These are phyloP conservation scores for Paramecium octaurelia DNA, from an alignment of 73 alveolate genomes.

Conservation along the genomic window DNA sequence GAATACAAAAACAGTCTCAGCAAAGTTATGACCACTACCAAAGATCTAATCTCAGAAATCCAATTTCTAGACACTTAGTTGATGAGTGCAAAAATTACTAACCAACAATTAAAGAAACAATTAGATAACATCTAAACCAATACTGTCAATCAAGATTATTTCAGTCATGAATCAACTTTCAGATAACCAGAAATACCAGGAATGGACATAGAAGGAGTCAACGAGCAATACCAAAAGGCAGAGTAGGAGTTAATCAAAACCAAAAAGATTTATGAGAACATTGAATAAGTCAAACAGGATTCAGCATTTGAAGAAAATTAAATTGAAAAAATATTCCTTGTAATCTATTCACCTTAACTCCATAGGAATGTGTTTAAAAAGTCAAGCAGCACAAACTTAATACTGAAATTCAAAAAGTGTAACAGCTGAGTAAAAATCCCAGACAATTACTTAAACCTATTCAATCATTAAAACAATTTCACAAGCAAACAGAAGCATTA, in stretches of 20 bases:
- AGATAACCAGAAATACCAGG: not conserved
- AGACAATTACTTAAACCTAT: not conserved
- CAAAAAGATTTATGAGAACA: not conserved
- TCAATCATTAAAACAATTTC: slow-evolving; percentile 12
- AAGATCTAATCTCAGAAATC: not conserved
- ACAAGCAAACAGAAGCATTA: not conserved
- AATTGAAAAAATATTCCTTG: slow-evolving; percentile 43
- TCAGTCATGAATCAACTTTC: not conserved
- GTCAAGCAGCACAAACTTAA: not conserved
- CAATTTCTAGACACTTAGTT: slow-evolving; percentile 20
- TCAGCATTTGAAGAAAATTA: slow-evolving; percentile 12
- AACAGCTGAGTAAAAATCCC: not conserved
- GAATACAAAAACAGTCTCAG: slow-evolving; percentile 23
- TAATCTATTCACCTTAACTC: not conserved
- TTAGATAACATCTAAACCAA: not conserved
- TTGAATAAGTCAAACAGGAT: not conserved
- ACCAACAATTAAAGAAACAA: not conserved
- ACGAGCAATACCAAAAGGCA: not conserved
- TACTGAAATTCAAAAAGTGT: not conserved
- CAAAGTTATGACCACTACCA: slow-evolving; percentile 19
- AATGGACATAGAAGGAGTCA: slow-evolving; percentile 3
- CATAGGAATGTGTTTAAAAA: slow-evolving; percentile 44
- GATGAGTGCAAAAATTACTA: slow-evolving; percentile 3
- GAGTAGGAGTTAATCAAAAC: not conserved
- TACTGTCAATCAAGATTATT: not conserved